These are phyloP conservation scores for Arthrobotrys iridis DNA, from an alignment of 2,329 filamentous ascomycete species.

Conservation along the genomic window DNA sequence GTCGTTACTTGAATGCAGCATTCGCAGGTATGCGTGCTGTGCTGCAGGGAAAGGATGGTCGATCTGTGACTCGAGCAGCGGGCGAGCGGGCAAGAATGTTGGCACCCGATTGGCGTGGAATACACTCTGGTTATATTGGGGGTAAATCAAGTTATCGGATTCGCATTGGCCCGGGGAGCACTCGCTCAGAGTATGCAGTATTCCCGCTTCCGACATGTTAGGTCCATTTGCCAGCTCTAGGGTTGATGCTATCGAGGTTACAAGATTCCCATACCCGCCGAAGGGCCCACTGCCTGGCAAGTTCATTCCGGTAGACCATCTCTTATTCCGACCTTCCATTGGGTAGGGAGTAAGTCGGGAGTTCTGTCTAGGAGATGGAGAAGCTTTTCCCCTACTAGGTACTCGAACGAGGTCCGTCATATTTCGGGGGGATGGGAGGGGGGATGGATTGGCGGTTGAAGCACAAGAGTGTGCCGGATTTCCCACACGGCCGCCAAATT, in stretches of 20 bases:
- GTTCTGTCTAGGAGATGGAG: conserved; percentile 70
- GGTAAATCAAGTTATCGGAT: conserved; percentile 32
- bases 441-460: conserved; percentile 71
- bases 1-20: conserved; percentile 79
- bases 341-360: conserved; percentile 76
- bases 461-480: conserved; percentile 15
- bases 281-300: conserved; percentile 71
- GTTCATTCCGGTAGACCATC: conserved; percentile 75
- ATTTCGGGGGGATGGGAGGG: conserved; percentile 72
- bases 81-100: conserved; percentile 20
- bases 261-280: conserved; percentile 67
- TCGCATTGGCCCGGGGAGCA: conserved; percentile 35
- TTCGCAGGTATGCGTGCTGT: conserved; percentile 68
- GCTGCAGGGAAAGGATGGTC: conserved; percentile 66
- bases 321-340: conserved; percentile 75
- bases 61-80: conserved; percentile 40
- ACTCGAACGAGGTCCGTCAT: conserved; percentile 63
- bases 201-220: conserved; percentile 68
- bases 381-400: conserved; percentile 73
- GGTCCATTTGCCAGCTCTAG: conserved; percentile 69
- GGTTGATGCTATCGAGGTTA: conserved; percentile 71
- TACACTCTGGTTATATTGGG: conserved; percentile 22
- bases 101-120: conserved; percentile 30
- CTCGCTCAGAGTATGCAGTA: conserved; percentile 65
- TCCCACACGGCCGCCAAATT: conserved; percentile 27